phyloP scores from a whole-genome alignment of 164 flowering plant species.

The Warburgia ugandensis region DNA sequence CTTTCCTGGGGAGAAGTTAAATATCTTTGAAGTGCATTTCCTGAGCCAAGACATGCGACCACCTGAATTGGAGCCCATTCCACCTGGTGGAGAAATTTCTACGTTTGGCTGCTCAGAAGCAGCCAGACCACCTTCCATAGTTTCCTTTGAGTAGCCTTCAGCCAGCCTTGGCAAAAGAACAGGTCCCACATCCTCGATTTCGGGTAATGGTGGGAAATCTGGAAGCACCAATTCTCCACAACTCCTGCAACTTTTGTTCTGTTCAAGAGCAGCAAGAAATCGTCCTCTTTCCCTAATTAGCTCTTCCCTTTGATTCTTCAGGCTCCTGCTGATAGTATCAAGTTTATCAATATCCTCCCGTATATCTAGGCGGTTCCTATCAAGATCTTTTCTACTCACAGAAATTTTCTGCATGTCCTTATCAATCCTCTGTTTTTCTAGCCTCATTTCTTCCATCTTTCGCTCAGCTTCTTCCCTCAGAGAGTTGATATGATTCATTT shows the following conservation, averaged over 20 bases:
- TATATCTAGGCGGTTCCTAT: constrained; percentile 53
- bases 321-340: constrained; percentile 46
- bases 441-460: constrained; percentile 53
- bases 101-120: constrained; percentile 15
- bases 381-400: constrained; percentile 40
- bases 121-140: constrained; percentile 11
- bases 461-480: constrained; percentile 40
- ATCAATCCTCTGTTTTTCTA: constrained; percentile 35
- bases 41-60: constrained; percentile 49
- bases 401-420: constrained; percentile 44
- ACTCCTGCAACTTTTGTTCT: constrained; percentile 41
- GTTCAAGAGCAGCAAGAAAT: constrained; percentile 49
- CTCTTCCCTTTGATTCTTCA: constrained; percentile 51
- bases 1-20: constrained; percentile 26
- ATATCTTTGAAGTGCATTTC: constrained; percentile 55
- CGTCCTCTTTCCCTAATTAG: constrained; percentile 38
- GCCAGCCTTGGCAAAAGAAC: constrained; percentile 29
- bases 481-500: constrained; percentile 26
- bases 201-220: constrained; percentile 35
- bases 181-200: constrained; percentile 24
- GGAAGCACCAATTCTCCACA: constrained; percentile 57
- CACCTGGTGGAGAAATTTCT: constrained; percentile 25
- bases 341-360: constrained; percentile 60
- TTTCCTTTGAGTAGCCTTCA: constrained; percentile 24
- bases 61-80: constrained; percentile 17